A percentile compares a stretch with the other conserved stretches of the same genome.
These are phyloP conservation scores for Oenanthe sinensis DNA, from an alignment of 129 eudicot genomes.

Conservation along the genomic window DNA sequence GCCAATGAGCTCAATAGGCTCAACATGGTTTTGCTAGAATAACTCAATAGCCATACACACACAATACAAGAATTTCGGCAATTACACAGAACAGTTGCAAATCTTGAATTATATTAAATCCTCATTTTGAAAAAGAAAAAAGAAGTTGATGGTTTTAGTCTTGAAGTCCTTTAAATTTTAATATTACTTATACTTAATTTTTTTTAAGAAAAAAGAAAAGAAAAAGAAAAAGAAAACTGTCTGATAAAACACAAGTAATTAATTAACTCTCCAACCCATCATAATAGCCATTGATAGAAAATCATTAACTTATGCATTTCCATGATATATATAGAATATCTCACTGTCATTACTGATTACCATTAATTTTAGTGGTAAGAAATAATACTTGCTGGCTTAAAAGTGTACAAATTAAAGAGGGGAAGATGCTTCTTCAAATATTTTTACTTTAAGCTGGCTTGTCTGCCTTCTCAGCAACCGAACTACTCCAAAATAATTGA, in stretches of 20 bases:
- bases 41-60: background rate
- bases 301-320: background rate
- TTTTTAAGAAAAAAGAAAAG: no score
- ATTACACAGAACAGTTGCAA: background rate
- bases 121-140: background rate
- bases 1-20: background rate
- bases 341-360: conserved; percentile 15
- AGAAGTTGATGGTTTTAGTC: no score
- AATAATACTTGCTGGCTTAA: conserved; percentile 5
- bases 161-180: no score
- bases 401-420: conserved; percentile 12
- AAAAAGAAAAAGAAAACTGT: no score
- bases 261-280: background rate
- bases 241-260: background rate
- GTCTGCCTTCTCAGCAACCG: conserved; percentile 24
- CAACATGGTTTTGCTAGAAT: background rate
- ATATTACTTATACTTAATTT: no score
- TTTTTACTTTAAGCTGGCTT: conserved; percentile 13
- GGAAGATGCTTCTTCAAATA: conserved; percentile 1
- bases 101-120: background rate
- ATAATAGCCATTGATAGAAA: background rate
- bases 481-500: conserved; percentile 8
- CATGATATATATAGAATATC: background rate
- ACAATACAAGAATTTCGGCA: no score
- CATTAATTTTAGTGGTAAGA: conserved; percentile 8